These are phyloP conservation scores for Dactylellina leptospora DNA, from an alignment of 2,329 filamentous ascomycete genomes.

Conservation along the genomic window DNA sequence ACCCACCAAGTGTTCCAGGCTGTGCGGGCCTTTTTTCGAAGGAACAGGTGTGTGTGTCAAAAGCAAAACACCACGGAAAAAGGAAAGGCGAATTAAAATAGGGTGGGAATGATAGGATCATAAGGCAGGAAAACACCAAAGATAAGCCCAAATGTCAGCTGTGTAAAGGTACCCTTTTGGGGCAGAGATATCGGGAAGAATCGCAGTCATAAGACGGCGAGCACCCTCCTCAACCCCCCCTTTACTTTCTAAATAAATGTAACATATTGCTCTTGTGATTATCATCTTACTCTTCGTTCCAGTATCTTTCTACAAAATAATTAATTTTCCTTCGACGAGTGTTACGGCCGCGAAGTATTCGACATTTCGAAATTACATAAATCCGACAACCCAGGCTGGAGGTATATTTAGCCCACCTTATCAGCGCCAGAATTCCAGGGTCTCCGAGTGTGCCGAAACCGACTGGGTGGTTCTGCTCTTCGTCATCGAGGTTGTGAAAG, in stretches of 20 bases:
- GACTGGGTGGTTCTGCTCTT: neutral
- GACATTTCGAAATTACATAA: neutral
- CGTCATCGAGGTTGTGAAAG: slow-evolving; percentile 3
- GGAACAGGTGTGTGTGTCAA: slow-evolving; percentile 20
- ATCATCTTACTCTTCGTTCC: neutral
- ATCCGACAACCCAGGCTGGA: slow-evolving; percentile 4
- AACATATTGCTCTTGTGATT: slow-evolving; percentile 1
- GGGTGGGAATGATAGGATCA: slow-evolving; percentile 50
- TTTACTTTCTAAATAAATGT: neutral
- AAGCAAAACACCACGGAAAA: slow-evolving; percentile 41
- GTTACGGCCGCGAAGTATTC: neutral
- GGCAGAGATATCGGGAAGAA: slow-evolving; percentile 22
- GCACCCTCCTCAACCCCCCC: slow-evolving; percentile 12
- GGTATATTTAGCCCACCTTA: slow-evolving; percentile 18
- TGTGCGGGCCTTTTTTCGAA: slow-evolving; percentile 16
- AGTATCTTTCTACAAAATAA: neutral
- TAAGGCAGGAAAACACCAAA: slow-evolving; percentile 46
- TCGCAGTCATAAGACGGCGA: slow-evolving; percentile 39
- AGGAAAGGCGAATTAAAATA: slow-evolving; percentile 3
- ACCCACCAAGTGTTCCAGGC: neutral
- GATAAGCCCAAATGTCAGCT: slow-evolving; percentile 41
- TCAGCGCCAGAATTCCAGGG: slow-evolving; percentile 4
- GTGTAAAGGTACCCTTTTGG: slow-evolving; percentile 5
- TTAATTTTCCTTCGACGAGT: neutral
- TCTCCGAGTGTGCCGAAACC: neutral